Evolutionary conservation across 768 basidiomycete species (phyloP).

Genomic region (Naematelia encephala): DNA sequence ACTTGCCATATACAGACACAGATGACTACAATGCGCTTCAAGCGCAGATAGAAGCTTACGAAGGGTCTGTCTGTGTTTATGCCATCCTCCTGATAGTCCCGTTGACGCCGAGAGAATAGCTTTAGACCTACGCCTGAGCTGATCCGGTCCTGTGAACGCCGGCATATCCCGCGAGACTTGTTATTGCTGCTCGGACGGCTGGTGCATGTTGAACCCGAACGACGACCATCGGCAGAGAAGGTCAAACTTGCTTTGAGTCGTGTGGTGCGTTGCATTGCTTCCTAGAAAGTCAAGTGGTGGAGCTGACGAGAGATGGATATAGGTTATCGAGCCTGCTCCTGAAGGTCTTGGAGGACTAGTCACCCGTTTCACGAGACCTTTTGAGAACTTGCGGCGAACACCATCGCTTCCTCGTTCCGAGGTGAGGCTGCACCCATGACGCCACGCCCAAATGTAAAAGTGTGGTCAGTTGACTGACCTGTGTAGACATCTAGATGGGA

Average conservation of each 20-base stretch:
- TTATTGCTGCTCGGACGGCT: conserved; percentile 71
- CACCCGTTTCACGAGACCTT: neutral
- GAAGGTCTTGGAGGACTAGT: neutral
- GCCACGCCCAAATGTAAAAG: neutral
- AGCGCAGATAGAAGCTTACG: conserved; percentile 68
- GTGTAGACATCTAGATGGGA: neutral
- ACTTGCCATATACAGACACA: conserved; percentile 70
- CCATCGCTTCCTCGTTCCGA: neutral
- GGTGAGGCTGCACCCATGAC: neutral
- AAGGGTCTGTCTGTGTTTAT: conserved; percentile 58
- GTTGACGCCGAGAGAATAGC: conserved; percentile 36
- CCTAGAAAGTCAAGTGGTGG: neutral
- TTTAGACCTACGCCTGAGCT: conserved; percentile 59
- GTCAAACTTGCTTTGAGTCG: conserved; percentile 67
- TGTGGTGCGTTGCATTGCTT: conserved; percentile 58
- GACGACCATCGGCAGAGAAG: conserved; percentile 70
- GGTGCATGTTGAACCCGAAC: conserved; percentile 60
- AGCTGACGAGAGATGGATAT: neutral
- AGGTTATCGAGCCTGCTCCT: neutral
- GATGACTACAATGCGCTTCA: conserved; percentile 70
- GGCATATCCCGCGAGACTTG: conserved; percentile 69
- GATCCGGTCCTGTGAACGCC: conserved; percentile 61
- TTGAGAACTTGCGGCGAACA: neutral
- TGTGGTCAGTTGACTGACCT: neutral
- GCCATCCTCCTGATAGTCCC: neutral